These are phyloP conservation scores for Acacia crassicarpa DNA, from an alignment of 306 rosid species.

Conservation along the genomic window DNA sequence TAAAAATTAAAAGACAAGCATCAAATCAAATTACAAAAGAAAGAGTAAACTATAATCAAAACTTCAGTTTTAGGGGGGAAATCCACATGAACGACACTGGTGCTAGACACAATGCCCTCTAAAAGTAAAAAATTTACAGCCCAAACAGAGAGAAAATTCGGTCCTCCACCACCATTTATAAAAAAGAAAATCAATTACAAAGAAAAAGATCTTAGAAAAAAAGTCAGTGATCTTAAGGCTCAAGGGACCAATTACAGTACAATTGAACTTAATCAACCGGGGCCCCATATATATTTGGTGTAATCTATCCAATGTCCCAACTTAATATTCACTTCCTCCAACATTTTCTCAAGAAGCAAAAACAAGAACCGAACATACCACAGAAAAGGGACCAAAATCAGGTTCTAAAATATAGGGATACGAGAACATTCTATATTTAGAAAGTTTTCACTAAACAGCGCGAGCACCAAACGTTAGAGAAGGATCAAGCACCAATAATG, in stretches of 20 bases:
- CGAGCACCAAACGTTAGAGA: neutral
- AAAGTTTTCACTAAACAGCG: neutral
- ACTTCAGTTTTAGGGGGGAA: neutral
- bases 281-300: neutral
- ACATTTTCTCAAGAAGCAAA: conserved; percentile 22
- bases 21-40: conserved; percentile 18
- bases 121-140: conserved; percentile 28
- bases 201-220: conserved; percentile 33
- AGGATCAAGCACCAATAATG: neutral
- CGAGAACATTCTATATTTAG: neutral
- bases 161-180: conserved; percentile 24
- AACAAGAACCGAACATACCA: neutral
- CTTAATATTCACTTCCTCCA: neutral
- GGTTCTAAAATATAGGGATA: neutral
- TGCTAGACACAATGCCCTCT: conserved; percentile 8
- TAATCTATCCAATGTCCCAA: conserved; percentile 9
- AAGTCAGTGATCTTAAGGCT: conserved; percentile 32
- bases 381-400: neutral
- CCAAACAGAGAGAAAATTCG: neutral
- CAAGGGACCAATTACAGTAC: neutral
- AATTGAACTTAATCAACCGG: neutral
- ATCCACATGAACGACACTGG: conserved; percentile 10
- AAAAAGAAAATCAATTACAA: neutral
- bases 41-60: conserved; percentile 1
- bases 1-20: conserved; percentile 40